These are phyloP conservation scores for Thermothielavioides terrestris DNA, from an alignment of 495 filamentous ascomycete genomes.

Conservation along the genomic window DNA sequence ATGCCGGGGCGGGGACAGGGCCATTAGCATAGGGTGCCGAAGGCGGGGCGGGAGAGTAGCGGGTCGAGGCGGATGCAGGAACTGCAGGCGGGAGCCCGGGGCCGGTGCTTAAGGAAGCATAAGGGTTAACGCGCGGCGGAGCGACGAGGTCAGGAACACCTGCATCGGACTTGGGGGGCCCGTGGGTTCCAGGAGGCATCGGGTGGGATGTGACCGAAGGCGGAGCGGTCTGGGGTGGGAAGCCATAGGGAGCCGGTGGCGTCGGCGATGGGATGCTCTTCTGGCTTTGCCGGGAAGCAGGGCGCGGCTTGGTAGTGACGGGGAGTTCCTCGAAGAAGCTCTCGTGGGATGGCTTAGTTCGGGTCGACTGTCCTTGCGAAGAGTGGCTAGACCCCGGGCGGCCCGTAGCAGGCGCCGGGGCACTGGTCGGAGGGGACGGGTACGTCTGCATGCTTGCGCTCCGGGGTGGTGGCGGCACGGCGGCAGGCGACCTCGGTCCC, in stretches of 20 bases:
- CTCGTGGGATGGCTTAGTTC: slow-evolving; percentile 27
- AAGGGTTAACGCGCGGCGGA: slow-evolving; percentile 55
- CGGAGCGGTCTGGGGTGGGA: slow-evolving; percentile 20
- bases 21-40: slow-evolving; percentile 29
- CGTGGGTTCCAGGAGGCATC: slow-evolving; percentile 13
- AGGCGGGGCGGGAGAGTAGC: slow-evolving; percentile 56
- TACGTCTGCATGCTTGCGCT: slow-evolving; percentile 52
- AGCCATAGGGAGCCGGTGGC: slow-evolving; percentile 29
- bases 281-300: slow-evolving; percentile 34
- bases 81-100: slow-evolving; percentile 34
- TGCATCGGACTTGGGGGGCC: slow-evolving; percentile 17
- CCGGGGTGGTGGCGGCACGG: slow-evolving; percentile 42
- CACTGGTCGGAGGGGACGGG: slow-evolving; percentile 26
- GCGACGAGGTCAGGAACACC: slow-evolving; percentile 37
- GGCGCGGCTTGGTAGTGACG: slow-evolving; percentile 48
- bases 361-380: slow-evolving; percentile 18
- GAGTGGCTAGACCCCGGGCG: slow-evolving; percentile 25
- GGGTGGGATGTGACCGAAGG: slow-evolving; percentile 21
- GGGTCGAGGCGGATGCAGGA: slow-evolving; percentile 30
- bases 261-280: slow-evolving; percentile 28
- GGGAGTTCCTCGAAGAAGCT: slow-evolving; percentile 92
- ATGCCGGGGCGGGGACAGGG: slow-evolving; percentile 30
- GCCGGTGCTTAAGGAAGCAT: slow-evolving; percentile 41
- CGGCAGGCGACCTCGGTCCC: slow-evolving; percentile 35
- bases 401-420: slow-evolving; percentile 27